These are phyloP conservation scores for Leptographium radiaticola DNA, from an alignment of 2,329 filamentous ascomycete species.

Conservation along the genomic window DNA sequence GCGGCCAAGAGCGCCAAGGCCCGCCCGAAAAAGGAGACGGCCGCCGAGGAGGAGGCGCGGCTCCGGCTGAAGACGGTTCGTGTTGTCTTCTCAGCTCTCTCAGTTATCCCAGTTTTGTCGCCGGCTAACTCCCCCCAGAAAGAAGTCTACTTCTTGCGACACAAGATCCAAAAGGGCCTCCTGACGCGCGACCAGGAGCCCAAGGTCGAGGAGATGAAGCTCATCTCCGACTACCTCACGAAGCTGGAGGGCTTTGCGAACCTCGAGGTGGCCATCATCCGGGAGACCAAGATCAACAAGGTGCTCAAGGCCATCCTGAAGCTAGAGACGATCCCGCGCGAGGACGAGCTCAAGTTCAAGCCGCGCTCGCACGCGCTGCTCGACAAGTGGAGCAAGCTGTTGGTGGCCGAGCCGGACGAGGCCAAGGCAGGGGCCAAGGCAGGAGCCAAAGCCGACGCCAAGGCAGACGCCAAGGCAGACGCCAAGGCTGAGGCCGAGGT, in stretches of 20 bases:
- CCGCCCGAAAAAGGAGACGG: constrained; percentile 32
- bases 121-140: constrained; percentile 29
- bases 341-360: constrained; percentile 85
- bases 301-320: constrained; percentile 92
- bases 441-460: constrained; percentile 7
- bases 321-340: constrained; percentile 69
- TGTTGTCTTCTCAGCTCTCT: constrained; percentile 2
- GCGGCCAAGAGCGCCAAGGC: constrained; percentile 27
- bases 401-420: constrained; percentile 31
- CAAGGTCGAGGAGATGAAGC: constrained; percentile 72
- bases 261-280: constrained; percentile 80
- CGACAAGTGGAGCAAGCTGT: constrained; percentile 77
- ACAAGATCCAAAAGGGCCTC: constrained; percentile 90
- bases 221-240: constrained; percentile 62
- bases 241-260: constrained; percentile 71
- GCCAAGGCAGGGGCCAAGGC: constrained; percentile 24
- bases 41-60: constrained; percentile 50
- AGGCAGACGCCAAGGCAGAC: constrained; percentile 24
- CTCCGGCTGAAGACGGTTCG: constrained; percentile 45
- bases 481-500: constrained; percentile 20
- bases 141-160: constrained; percentile 82
- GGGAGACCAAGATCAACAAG: constrained; percentile 94
- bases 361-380: constrained; percentile 65
- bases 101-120: neutral
- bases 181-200: constrained; percentile 72